A percentile compares a stretch with the other conserved stretches of the same genome.
phyloP scores from a whole-genome alignment of 305 asterid genomes.

The Fraxinus platypoda region DNA sequence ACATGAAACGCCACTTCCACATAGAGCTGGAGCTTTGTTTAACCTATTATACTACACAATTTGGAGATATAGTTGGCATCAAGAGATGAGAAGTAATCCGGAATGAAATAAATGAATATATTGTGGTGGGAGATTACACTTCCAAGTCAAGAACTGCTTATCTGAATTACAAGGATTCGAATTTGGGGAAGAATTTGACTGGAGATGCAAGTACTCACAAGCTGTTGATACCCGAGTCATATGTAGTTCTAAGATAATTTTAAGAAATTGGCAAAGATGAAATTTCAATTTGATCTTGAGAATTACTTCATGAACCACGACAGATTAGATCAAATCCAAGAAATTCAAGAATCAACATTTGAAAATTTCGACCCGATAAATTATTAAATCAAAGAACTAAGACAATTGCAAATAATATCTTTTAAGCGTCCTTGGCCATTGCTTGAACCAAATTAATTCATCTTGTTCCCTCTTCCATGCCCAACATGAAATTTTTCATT shows the following conservation, averaged over 20 bases:
- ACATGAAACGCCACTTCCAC: slow-evolving; percentile 28
- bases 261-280: slow-evolving; percentile 24
- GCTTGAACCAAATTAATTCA: too few species aligned
- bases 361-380: too few species aligned
- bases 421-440: too few species aligned
- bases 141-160: slow-evolving; percentile 30
- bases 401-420: too few species aligned
- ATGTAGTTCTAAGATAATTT: slow-evolving; percentile 32
- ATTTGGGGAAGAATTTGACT: slow-evolving; percentile 28
- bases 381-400: too few species aligned
- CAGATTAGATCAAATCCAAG: too few species aligned
- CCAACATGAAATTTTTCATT: too few species aligned
- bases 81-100: background rate
- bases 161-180: slow-evolving; percentile 31
- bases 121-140: slow-evolving; percentile 14
- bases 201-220: slow-evolving; percentile 17
- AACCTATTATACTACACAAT: slow-evolving; percentile 27
- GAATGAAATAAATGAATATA: slow-evolving; percentile 27
- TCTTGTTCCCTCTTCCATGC: too few species aligned
- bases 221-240: slow-evolving; percentile 18
- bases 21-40: slow-evolving; percentile 28
- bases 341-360: too few species aligned
- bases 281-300: slow-evolving; percentile 16
- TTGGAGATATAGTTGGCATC: slow-evolving; percentile 11
- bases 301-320: slow-evolving; percentile 18